These are phyloP conservation scores for Monilinia vaccinii-corymbosi DNA, from an alignment of 2,329 filamentous ascomycete genomes.

Conservation along the genomic window DNA sequence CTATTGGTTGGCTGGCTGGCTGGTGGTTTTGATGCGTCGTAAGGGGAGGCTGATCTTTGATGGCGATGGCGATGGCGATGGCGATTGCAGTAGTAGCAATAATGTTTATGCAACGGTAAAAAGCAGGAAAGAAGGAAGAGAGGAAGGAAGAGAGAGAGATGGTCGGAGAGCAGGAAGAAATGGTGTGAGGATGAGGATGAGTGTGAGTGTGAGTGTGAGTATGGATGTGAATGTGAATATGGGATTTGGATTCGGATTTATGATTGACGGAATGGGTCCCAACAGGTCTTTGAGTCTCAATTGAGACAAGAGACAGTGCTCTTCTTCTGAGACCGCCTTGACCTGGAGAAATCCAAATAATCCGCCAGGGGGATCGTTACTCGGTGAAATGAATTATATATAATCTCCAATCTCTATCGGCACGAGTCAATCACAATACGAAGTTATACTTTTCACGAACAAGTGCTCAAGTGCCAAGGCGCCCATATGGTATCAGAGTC, in stretches of 20 bases:
- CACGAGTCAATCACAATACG: too few species aligned
- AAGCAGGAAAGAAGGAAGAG: background rate
- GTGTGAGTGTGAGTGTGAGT: too few species aligned
- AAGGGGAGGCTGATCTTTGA: too few species aligned
- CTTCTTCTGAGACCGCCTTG: slow-evolving; percentile 3
- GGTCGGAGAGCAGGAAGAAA: background rate
- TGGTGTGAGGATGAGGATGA: too few species aligned
- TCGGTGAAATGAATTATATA: background rate
- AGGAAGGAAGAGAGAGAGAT: background rate
- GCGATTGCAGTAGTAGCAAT: background rate
- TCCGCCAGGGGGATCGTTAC: slow-evolving; percentile 3
- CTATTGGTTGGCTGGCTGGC: background rate
- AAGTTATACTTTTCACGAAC: too few species aligned
- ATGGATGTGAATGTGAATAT: too few species aligned
- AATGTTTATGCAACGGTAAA: slow-evolving; percentile 3
- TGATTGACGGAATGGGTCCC: too few species aligned
- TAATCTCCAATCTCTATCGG: too few species aligned
- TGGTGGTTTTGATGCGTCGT: background rate
- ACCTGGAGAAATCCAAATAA: background rate
- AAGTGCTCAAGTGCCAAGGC: too few species aligned
- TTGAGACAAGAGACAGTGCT: slow-evolving; percentile 9
- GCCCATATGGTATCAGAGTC: too few species aligned
- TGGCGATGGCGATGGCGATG: background rate
- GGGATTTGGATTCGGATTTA: too few species aligned
- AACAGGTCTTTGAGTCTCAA: background rate